These are phyloP conservation scores for Entamoeba moshkovskii DNA, from an alignment of 208 protist species.

Conservation along the genomic window DNA sequence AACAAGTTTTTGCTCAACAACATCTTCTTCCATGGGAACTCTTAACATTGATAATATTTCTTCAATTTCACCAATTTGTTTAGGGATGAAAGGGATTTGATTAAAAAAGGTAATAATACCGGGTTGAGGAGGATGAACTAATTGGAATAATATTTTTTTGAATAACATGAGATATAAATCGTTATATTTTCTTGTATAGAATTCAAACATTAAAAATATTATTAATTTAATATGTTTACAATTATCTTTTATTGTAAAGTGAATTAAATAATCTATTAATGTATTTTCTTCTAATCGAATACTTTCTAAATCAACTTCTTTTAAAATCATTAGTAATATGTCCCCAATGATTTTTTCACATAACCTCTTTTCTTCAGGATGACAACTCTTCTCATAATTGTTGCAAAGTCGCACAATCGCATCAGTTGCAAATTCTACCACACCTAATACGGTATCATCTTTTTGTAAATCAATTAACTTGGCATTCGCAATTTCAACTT, in stretches of 20 bases:
- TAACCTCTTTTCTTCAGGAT: not conserved
- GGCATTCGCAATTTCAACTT: not conserved
- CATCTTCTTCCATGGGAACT: not conserved
- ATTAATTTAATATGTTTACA: not conserved
- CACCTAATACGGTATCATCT: not conserved
- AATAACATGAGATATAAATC: not conserved
- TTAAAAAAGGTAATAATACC: not conserved
- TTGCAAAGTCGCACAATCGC: not conserved
- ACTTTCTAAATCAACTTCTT: not conserved
- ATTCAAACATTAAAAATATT: not conserved
- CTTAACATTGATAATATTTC: not conserved
- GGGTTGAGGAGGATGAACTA: not conserved
- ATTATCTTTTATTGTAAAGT: not conserved
- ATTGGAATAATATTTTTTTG: not conserved
- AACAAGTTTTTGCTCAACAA: not conserved
- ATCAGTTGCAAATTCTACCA: not conserved
- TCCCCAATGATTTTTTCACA: not conserved
- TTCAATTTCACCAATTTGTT: not conserved
- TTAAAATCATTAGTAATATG: not conserved
- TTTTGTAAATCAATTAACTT: not conserved
- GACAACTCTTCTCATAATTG: not conserved
- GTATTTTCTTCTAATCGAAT: not conserved
- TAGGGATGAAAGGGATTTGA: not conserved
- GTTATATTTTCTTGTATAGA: not conserved
- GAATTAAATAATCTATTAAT: not conserved